These are phyloP conservation scores for Penicillium subrubescens DNA, from an alignment of 495 filamentous ascomycete species.

Conservation along the genomic window DNA sequence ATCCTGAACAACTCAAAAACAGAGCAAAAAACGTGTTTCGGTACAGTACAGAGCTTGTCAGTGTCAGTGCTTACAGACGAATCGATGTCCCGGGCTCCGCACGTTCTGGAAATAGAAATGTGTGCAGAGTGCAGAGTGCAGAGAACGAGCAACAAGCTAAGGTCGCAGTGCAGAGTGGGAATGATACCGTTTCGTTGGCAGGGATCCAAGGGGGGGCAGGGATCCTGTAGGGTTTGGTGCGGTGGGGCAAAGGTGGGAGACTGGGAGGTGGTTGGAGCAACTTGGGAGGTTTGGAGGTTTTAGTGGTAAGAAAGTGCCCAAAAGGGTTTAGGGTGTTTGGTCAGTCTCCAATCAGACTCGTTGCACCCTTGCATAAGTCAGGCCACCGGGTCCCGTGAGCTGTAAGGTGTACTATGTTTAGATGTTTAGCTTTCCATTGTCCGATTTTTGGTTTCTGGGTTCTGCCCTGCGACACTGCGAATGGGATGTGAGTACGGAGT, in stretches of 20 bases:
- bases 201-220: conserved; percentile 5
- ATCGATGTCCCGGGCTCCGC: not conserved
- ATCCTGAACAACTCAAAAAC: not conserved
- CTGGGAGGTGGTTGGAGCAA: not conserved
- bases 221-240: conserved; percentile 2
- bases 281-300: too few relatives aligned
- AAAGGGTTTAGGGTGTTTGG: not conserved
- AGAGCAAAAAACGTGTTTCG: not conserved
- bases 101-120: conserved; percentile 17
- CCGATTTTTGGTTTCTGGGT: not conserved
- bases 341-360: conserved; percentile 25
- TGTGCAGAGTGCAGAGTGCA: not conserved
- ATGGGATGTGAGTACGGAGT: not conserved
- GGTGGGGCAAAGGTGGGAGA: not conserved
- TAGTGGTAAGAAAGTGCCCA: not conserved
- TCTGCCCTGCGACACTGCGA: not conserved
- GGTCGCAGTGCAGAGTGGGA: conserved; percentile 45
- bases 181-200: conserved; percentile 26
- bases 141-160: conserved; percentile 4
- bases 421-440: conserved; percentile 14
- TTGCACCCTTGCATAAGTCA: conserved; percentile 34
- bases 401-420: conserved; percentile 50
- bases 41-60: not conserved
- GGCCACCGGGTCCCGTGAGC: conserved; percentile 37
- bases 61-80: not conserved